phyloP scores from a whole-genome alignment of 1,139 yeast species.

The Yamadazyma atmosphaerica region DNA sequence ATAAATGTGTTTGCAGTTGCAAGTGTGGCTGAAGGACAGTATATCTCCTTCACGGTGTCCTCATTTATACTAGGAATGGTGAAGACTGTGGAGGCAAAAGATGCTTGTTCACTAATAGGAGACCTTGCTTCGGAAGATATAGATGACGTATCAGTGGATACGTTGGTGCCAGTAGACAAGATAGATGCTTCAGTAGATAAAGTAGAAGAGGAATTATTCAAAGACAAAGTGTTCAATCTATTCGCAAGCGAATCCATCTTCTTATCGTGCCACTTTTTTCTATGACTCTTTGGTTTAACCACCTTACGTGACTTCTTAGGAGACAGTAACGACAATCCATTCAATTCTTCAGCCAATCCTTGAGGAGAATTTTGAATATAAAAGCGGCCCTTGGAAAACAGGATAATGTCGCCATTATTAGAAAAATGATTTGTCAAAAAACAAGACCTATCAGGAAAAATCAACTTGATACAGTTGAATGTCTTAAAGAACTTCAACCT shows the following conservation, averaged over 20 bases:
- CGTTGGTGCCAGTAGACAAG: no score
- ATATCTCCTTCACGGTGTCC: neutral
- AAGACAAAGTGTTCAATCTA: neutral
- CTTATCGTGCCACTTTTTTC: neutral
- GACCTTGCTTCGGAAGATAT: neutral
- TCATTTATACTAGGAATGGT: neutral
- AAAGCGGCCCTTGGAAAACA: no score
- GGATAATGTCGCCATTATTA: neutral
- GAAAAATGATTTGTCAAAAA: neutral
- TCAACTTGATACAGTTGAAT: neutral
- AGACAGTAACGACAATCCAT: neutral
- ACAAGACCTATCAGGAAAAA: slow-evolving; percentile 3
- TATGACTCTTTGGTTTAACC: neutral
- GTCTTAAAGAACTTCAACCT: slow-evolving; percentile 1
- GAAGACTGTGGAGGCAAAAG: neutral
- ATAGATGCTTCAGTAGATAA: no score
- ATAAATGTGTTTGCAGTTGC: no score
- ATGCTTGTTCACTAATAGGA: neutral
- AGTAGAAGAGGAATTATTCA: neutral
- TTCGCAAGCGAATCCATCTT: neutral
- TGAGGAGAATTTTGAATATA: neutral
- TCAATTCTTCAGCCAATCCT: neutral
- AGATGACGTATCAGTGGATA: neutral
- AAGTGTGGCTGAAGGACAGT: neutral
- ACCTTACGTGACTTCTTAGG: neutral